Percentiles rank a stretch among this genome's conserved stretches.
Evolutionary conservation across 1,284 basidiomycete species (phyloP).

Genomic region (Ustilago crameri): DNA sequence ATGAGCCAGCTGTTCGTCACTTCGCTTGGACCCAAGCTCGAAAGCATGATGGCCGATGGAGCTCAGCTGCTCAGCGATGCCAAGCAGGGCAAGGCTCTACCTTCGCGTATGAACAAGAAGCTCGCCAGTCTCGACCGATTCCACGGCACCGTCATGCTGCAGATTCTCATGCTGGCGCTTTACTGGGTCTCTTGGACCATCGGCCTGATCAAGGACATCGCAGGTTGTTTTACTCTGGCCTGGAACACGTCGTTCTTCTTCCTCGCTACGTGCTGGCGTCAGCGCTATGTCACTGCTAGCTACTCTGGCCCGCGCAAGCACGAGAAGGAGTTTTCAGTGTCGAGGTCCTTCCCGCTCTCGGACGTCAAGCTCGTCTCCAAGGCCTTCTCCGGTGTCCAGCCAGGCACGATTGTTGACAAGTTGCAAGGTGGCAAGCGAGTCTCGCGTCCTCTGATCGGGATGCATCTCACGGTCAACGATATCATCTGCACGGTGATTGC

Average conservation of each 20-base stretch:
- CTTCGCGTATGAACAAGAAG: constrained; percentile 57
- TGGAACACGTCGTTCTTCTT: constrained; percentile 48
- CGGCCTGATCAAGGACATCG: constrained; percentile 32
- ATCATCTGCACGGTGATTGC: constrained; percentile 62
- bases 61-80: constrained; percentile 48
- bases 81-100: constrained; percentile 53
- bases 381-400: constrained; percentile 61
- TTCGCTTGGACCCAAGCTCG: constrained; percentile 60
- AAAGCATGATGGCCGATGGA: constrained; percentile 56
- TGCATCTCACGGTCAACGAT: constrained; percentile 66
- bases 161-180: constrained; percentile 54
- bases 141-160: constrained; percentile 43
- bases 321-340: constrained; percentile 53
- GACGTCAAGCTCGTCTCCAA: constrained; percentile 65
- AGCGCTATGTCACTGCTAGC: constrained; percentile 49
- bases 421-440: constrained; percentile 33
- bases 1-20: constrained; percentile 61
- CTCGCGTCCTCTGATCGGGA: constrained; percentile 39
- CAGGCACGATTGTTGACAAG: constrained; percentile 50
- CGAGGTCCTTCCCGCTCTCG: constrained; percentile 34
- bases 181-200: constrained; percentile 51
- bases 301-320: constrained; percentile 47
- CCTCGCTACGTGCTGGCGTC: constrained; percentile 54
- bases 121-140: constrained; percentile 56
- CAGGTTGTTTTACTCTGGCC: constrained; percentile 43